Evolutionary conservation across 768 basidiomycete genomes (phyloP), one percentile per base, ranked within the genome.

Genomic region (Auricularia auricula-judae): DNA sequence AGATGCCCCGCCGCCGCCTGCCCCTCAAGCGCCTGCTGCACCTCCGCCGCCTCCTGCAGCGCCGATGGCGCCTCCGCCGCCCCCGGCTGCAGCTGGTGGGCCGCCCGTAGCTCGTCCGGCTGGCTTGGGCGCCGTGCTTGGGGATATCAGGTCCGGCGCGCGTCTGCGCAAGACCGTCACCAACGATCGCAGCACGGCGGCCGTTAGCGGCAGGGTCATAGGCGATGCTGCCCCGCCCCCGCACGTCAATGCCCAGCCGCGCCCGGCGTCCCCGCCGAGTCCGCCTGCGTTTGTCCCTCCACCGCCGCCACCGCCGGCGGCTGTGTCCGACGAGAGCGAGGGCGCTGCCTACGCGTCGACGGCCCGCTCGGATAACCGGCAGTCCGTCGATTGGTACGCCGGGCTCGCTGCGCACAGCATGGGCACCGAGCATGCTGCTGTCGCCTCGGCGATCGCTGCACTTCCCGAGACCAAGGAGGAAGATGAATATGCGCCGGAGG

Each of bases 301-400:
- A 14, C 69, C 77, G 33, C 66, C 70, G 7, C 74, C 77, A 3
- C 71, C 76, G 18, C 69, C 77, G 33, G 66, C 70, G 7, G 67
- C 74, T 1, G 53, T 63, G 1, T 23, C 56, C 7, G 56, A 12
- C 14, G 56, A 59, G 29, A 8, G 8, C 18, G 56, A 59, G 21
- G 2, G 14, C 23, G 11, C 23, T 7, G 34, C 53, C 18, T 39
- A 65, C 62, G 64, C 53, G 61, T 64, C 44, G 44, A 73, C 69
- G 39, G 64, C 67, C 43, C 67, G 71, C 43, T 75, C 80, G 39
- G 80, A 75, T 63, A 83, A 88, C 69, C 79, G 86, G 65, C 88
- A 93, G 73, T 88, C 87, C 5, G 88, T 96, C 3, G 94, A 93
- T 70, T 98, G 95, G 95, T 93, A 91, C 72, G 83, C 86, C 62